Conservation (phyloP, 2,329 filamentous ascomycete species). For the Penicillium fuscoglaucum region DNA sequence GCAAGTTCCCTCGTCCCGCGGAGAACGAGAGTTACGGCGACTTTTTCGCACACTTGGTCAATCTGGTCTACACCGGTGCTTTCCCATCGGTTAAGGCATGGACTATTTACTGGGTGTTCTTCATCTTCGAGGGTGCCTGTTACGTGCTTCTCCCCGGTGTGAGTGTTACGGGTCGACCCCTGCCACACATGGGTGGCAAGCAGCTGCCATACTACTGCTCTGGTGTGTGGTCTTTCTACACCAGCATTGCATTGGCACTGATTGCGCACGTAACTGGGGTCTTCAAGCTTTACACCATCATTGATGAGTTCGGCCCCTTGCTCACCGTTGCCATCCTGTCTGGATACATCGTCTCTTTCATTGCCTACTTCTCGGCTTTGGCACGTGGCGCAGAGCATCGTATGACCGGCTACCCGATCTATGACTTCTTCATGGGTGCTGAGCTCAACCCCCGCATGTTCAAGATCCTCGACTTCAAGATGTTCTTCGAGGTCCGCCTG, state of each 20-base stretch:
- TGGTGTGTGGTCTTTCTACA: slow-evolving; percentile 81
- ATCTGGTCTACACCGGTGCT: slow-evolving; percentile 77
- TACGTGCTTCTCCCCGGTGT: slow-evolving; percentile 88
- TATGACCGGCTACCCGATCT: slow-evolving; percentile 80
- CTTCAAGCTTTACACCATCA: slow-evolving; percentile 86
- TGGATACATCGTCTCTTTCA: slow-evolving; percentile 76
- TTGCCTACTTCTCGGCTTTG: slow-evolving; percentile 84
- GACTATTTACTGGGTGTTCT: slow-evolving; percentile 92
- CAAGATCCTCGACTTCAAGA: slow-evolving; percentile 83
- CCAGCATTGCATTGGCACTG: slow-evolving; percentile 71
- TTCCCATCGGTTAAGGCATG: slow-evolving; percentile 82
- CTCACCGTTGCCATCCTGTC: slow-evolving; percentile 91
- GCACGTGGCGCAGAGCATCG: slow-evolving; percentile 80
- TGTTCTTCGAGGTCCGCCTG: slow-evolving; percentile 92
- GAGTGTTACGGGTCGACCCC: slow-evolving; percentile 81
- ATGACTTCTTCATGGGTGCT: slow-evolving; percentile 90
- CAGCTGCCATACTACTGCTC: slow-evolving; percentile 95
- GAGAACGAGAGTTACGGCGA: slow-evolving; percentile 67
- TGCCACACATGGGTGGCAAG: slow-evolving; percentile 78
- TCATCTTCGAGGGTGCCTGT: slow-evolving; percentile 77
- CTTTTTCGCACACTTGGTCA: slow-evolving; percentile 69
- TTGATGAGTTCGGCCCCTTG: slow-evolving; percentile 92
- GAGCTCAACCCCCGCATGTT: slow-evolving; percentile 87
- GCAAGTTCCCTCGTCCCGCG: slow-evolving; percentile 69
- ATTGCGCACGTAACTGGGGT: slow-evolving; percentile 76